Base-by-base conservation (phyloP, 192 early-diverging fungal genomes). In the Cladochytrium replicatum region DNA sequence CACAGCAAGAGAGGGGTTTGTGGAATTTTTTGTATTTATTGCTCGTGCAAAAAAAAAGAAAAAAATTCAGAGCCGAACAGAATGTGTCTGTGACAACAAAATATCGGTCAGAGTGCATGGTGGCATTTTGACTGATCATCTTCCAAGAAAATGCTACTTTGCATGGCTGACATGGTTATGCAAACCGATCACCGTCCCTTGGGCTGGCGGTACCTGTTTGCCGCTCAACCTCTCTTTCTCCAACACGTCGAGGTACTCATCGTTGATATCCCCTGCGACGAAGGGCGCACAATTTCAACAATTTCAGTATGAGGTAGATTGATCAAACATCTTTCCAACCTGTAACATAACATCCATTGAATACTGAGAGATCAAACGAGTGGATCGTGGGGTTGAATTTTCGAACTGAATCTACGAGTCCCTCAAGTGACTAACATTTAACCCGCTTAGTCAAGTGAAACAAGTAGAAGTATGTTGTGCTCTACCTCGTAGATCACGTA, bases 361-460 rank as follows among this genome's bases (percentile, higher is more conserved):
- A 99, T 5, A 99, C 94, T 9, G 97, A 97, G 7, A 88, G 80
- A 67, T 99, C 97, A 80, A 97, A 99, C 11, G 58, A 45, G 24
- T 66, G 69, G 41, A 99, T 88, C 9, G 50, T 55, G 2, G 84
- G 84, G 58, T 95, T 95, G 64, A 93, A 90, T 58, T 85, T 78
- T 38, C 74, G 58, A 39, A 89, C 86, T 29, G 91, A 91, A 43
- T 80, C 66, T 26, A 97, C 66, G 51, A 99, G 63, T 31, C 93
- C 90, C 41, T 80, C 74, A 13, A 97, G 71, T 37, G 80, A 75
- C 75, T 83, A 32, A 43, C 19, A 19, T 19, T 49, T 4, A 17
- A 4, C 26, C 34, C 26, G 7, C 39, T 9, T 32, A 15, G 21
- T 39, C 6, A 53, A 29, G 3, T 32, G 6, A n/a, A 7, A 34